Evolutionary conservation across 306 rosid species (phyloP), one percentile per base, ranked within the genome.

Genomic region (Comarum palustre): DNA sequence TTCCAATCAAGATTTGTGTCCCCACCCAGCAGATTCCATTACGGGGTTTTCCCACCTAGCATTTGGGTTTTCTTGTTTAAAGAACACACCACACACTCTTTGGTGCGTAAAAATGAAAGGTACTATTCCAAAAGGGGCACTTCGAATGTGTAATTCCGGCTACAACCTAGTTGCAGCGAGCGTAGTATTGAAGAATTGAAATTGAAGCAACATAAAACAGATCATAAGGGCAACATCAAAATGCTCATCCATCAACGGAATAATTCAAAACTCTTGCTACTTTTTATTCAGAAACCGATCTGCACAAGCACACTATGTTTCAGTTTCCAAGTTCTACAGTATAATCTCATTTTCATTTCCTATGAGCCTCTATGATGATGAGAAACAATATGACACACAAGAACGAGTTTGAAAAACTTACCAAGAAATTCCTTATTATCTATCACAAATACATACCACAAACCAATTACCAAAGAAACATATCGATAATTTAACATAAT

Each of bases 371-470:
- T 7, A 57, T 54, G 25, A 67, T 72, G 31, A 72, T 72, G 59
- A 73, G 84, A 71, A 79, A 61, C 75, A 66, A 81, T 75, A 82
- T 82, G 88, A 72, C 90, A 86, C 66, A 85, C 75, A 84, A 79
- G 69, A 78, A 82, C 81, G 54, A 79, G 83, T 77, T 54, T 14
- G 14, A 86, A 75, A 75, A 83, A 73, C 67, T 45, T 81, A 83
- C 76, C 73, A 78, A 72, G 73, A 74, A 84, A 84, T 76, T 86
- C 82, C 84, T 91, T 86, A 85, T 86, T 91, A 85, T 84, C 96
- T 89, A 93, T 86, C 79, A 74, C 84, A 90, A 85, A 86, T 77
- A 87, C 96, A 82, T 82, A 83, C 88, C 90, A 85, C 92, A 89
- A 91, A 75, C 91, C 78, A 71, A 78, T 42, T 63, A 84, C 81